Conservation (phyloP, 305 asterid species). For the Solanum aculeatissimum region DNA sequence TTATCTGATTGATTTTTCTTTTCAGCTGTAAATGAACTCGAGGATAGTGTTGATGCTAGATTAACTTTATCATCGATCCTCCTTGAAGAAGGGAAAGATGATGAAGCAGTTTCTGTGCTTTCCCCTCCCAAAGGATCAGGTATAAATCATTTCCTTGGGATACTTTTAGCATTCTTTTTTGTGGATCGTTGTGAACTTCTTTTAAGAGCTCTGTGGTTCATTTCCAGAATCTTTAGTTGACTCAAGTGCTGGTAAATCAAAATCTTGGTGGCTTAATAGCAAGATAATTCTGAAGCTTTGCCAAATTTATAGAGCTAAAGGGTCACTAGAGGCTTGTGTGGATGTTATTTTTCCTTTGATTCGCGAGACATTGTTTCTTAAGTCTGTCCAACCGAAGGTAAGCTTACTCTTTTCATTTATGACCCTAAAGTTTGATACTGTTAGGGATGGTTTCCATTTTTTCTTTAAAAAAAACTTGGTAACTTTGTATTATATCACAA, state of each 20-base stretch:
- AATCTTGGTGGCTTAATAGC: slow-evolving; percentile 30
- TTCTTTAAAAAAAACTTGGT: too few species aligned
- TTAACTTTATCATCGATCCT: slow-evolving; percentile 13
- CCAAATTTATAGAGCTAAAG: slow-evolving; percentile 21
- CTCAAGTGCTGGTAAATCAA: slow-evolving; percentile 1
- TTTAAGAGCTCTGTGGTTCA: background rate
- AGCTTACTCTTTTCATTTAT: background rate
- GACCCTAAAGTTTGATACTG: background rate
- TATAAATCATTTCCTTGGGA: background rate
- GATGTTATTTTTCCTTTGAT: slow-evolving; percentile 23
- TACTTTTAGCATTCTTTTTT: background rate
- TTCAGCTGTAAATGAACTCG: slow-evolving; percentile 10
- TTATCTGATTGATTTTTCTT: background rate
- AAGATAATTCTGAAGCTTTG: slow-evolving; percentile 27
- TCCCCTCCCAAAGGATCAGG: slow-evolving; percentile 7
- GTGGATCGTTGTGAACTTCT: background rate
- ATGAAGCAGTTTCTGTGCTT: slow-evolving; percentile 15
- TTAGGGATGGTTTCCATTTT: background rate
- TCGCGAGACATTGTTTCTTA: slow-evolving; percentile 16
- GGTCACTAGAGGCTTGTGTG: slow-evolving; percentile 18
- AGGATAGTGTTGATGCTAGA: slow-evolving; percentile 13
- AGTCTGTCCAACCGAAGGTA: slow-evolving; percentile 6
- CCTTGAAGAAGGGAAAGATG: slow-evolving; percentile 9
- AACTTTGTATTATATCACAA: too few species aligned
- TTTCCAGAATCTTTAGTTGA: background rate